These are phyloP conservation scores for Penicillium paradoxum DNA, from an alignment of 495 filamentous ascomycete genomes.

Conservation along the genomic window DNA sequence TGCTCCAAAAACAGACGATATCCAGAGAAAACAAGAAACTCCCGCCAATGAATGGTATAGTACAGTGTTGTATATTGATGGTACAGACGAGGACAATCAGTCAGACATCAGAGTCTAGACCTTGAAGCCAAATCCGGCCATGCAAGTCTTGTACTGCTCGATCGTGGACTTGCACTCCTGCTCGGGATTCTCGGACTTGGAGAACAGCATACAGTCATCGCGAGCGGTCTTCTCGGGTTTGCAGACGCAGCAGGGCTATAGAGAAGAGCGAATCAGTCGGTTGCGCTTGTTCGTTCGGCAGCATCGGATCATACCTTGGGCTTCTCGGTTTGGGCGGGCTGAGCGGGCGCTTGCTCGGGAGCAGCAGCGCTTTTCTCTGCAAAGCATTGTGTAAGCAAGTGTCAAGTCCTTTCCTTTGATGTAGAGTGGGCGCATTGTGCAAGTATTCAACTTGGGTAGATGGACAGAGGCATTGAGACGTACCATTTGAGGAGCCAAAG, in stretches of 20 bases:
- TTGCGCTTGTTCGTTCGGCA: neutral
- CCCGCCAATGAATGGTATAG: conserved; percentile 23
- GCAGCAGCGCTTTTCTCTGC: conserved; percentile 22
- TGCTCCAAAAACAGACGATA: conserved; percentile 3
- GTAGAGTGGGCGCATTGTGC: conserved; percentile 16
- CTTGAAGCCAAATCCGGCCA: conserved; percentile 91
- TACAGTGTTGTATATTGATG: conserved; percentile 20
- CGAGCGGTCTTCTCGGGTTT: conserved; percentile 86
- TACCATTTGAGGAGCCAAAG: conserved; percentile 39
- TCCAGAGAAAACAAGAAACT: conserved; percentile 17
- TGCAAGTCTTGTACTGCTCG: conserved; percentile 82
- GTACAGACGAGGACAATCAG: conserved; percentile 5
- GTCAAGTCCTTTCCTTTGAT: neutral
- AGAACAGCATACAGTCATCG: conserved; percentile 99
- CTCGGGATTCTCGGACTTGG: conserved; percentile 63
- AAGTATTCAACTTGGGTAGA: neutral
- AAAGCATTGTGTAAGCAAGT: conserved; percentile 6
- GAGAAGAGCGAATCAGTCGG: neutral
- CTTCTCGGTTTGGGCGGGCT: conserved; percentile 40
- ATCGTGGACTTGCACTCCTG: conserved; percentile 79
- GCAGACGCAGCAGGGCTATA: conserved; percentile 93
- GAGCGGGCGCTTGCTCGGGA: conserved; percentile 25
- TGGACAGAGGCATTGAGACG: conserved; percentile 6
- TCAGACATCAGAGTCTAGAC: conserved; percentile 36
- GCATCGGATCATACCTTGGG: conserved; percentile 46